phyloP scores from a whole-genome alignment of 345 rosid genomes.

The Iberis pinnata region DNA sequence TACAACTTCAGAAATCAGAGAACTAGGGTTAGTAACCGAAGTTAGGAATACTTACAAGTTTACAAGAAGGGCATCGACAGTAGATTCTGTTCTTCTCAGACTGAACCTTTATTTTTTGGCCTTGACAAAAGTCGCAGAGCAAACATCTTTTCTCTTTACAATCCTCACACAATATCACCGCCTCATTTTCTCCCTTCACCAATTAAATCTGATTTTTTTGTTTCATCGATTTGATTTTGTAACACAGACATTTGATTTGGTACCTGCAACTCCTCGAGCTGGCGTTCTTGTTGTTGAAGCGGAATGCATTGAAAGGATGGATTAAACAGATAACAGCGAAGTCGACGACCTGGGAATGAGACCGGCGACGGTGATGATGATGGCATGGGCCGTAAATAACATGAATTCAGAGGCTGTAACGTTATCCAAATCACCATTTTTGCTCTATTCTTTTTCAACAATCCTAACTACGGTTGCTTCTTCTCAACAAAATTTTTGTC shows the following conservation, averaged over 20 bases:
- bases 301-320: conserved; percentile 39
- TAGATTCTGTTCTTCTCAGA: conserved; percentile 62
- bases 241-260: background rate
- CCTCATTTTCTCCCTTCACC: conserved; percentile 24
- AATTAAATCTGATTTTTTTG: too few species aligned
- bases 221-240: too few species aligned
- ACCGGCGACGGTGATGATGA: conserved; percentile 1
- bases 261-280: conserved; percentile 35
- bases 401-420: conserved; percentile 21
- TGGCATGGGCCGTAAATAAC: conserved; percentile 15
- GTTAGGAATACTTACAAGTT: conserved; percentile 59
- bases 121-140: conserved; percentile 69
- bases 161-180: conserved; percentile 54
- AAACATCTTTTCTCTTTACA: conserved; percentile 86
- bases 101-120: conserved; percentile 72
- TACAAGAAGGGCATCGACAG: conserved; percentile 84
- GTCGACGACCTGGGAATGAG: background rate
- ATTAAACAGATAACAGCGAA: background rate
- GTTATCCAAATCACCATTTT: conserved; percentile 29
- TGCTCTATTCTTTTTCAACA: too few species aligned
- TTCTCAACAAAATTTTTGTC: too few species aligned
- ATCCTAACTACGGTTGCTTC: too few species aligned
- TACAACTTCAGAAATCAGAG: conserved; percentile 14
- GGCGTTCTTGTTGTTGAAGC: conserved; percentile 27
- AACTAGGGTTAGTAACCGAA: too few species aligned